Percentiles rank a stretch among this genome's conserved stretches.
Evolutionary conservation across 108 stramenopile species (phyloP).

Genomic region (Skeletonema menzelii): DNA sequence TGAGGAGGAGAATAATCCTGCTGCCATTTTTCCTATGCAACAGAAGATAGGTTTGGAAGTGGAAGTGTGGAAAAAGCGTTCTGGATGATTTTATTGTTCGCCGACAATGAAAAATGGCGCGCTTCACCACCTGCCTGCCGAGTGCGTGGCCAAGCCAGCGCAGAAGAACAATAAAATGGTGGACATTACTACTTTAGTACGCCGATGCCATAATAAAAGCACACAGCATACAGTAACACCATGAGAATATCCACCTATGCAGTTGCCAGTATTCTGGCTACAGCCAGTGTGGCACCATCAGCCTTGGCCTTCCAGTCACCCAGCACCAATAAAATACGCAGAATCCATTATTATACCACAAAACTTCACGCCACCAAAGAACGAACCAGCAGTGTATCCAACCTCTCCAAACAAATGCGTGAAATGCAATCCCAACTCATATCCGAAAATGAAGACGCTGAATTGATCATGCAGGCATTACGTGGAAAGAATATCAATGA

Average conservation of each 20-base stretch:
- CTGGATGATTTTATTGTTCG: no score
- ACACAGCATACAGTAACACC: background rate
- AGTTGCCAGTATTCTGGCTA: slow-evolving; percentile 5
- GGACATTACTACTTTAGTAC: no score
- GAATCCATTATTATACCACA: background rate
- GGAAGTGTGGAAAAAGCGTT: no score
- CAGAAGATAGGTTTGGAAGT: no score
- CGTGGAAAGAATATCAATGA: slow-evolving; percentile 89
- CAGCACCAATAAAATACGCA: background rate
- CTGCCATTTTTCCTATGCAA: background rate
- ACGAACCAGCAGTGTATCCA: slow-evolving; percentile 13
- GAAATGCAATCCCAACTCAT: slow-evolving; percentile 46
- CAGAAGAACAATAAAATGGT: no score
- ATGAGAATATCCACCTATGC: slow-evolving; percentile 25
- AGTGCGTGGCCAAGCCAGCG: no score
- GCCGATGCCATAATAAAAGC: no score
- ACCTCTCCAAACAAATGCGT: slow-evolving; percentile 38
- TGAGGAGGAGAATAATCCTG: slow-evolving; percentile 9
- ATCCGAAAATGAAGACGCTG: slow-evolving; percentile 68
- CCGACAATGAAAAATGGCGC: no score
- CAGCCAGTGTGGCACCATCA: background rate
- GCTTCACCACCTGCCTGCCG: no score
- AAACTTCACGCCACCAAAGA: slow-evolving; percentile 14
- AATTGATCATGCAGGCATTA: slow-evolving; percentile 77
- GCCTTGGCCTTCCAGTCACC: slow-evolving; percentile 16